Evolutionary conservation across 345 rosid species (phyloP).

Genomic region (Lepidium africanum): DNA sequence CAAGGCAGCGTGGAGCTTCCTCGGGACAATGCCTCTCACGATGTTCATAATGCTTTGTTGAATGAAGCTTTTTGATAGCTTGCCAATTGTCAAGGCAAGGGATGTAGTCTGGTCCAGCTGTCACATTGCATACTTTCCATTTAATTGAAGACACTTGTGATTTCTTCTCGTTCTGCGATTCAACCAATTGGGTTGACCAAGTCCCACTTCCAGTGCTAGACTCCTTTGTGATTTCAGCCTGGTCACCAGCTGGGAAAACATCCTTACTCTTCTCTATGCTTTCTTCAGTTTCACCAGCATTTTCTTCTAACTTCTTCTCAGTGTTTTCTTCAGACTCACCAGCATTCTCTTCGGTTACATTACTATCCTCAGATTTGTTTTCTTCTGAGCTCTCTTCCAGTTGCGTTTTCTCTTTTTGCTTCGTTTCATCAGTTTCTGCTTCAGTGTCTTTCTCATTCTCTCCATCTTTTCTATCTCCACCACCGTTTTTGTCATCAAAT

Average conservation of each 20-base stretch:
- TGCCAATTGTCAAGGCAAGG: constrained; percentile 93
- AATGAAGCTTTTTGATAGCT: constrained; percentile 60
- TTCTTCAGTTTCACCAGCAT: constrained; percentile 14
- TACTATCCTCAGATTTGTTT: constrained; percentile 23
- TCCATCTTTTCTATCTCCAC: constrained; percentile 27
- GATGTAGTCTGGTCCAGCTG: constrained; percentile 87
- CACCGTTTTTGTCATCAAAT: constrained; percentile 37
- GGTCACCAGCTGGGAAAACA: constrained; percentile 40
- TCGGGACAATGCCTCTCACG: constrained; percentile 95
- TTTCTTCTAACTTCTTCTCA: constrained; percentile 27
- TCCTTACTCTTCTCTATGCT: constrained; percentile 31
- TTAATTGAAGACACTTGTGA: constrained; percentile 31
- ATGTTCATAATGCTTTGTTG: constrained; percentile 76
- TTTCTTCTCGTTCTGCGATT: constrained; percentile 86
- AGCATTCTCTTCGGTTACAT: constrained; percentile 12
- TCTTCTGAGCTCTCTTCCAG: constrained; percentile 30
- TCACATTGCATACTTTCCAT: constrained; percentile 86
- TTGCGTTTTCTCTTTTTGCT: constrained; percentile 29
- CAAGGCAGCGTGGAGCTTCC: constrained; percentile 75
- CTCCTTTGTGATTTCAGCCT: constrained; percentile 62
- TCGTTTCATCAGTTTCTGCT: constrained; percentile 19
- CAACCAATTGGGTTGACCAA: constrained; percentile 77
- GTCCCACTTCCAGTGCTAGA: constrained; percentile 51
- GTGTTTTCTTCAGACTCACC: constrained; percentile 24
- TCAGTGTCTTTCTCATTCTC: constrained; percentile 19